Evolutionary conservation across 2,329 filamentous ascomycete species (phyloP).

Genomic region (Fonsecaea multimorphosa): DNA sequence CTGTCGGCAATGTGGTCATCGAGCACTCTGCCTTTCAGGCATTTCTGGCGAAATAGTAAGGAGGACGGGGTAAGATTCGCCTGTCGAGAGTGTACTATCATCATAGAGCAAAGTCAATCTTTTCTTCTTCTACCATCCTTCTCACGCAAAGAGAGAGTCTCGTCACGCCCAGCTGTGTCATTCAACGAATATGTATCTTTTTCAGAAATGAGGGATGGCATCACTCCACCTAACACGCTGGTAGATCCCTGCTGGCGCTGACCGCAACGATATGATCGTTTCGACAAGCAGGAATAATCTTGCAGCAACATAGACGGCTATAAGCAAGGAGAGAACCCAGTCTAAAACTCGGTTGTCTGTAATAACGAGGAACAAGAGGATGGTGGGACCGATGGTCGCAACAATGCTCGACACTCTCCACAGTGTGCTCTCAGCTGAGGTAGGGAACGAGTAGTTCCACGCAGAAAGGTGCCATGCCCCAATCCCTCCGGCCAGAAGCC

Average conservation of each 20-base stretch:
- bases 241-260: constrained; percentile 10
- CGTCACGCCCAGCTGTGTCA: no score
- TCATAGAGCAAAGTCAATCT: not conserved
- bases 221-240: not conserved
- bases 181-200: no score
- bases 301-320: not conserved
- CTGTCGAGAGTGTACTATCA: not conserved
- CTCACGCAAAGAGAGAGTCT: no score
- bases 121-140: no score
- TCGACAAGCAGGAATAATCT: not conserved
- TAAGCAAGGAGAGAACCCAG: no score
- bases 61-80: not conserved
- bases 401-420: not conserved
- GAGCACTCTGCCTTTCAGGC: constrained; percentile 94
- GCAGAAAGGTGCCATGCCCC: constrained; percentile 6
- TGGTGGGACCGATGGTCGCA: not conserved
- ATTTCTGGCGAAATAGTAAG: constrained; percentile 77
- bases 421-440: not conserved
- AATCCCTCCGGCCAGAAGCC: not conserved
- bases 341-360: no score
- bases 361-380: not conserved
- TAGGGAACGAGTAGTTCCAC: constrained; percentile 15
- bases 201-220: constrained; percentile 7
- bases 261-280: constrained; percentile 6
- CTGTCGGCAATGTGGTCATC: constrained; percentile 86